Percentiles rank a stretch among this genome's conserved stretches.
Evolutionary conservation across 768 basidiomycete genomes (phyloP).

Genomic region (Mycena latifolia): DNA sequence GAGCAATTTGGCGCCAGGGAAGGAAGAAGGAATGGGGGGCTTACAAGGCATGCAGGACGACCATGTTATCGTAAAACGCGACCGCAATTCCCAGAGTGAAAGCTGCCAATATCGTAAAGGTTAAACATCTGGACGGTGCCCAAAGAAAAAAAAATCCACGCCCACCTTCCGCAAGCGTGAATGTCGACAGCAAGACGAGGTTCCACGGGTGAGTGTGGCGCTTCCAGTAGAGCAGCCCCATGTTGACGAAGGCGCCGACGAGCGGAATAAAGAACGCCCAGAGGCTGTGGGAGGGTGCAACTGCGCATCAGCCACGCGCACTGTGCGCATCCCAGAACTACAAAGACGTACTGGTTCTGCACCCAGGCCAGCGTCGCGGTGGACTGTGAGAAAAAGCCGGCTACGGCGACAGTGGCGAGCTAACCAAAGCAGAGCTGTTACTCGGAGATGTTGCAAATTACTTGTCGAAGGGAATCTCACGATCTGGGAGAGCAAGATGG

Average conservation of each 20-base stretch:
- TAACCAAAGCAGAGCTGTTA: no score
- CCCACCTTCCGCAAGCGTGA: constrained; percentile 60
- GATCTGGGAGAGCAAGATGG: constrained; percentile 82
- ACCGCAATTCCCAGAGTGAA: constrained; percentile 88
- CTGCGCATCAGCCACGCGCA: background rate
- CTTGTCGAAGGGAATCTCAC: no score
- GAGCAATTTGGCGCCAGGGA: no score
- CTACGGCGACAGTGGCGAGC: constrained; percentile 82
- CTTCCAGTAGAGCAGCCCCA: constrained; percentile 91
- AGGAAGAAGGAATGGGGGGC: no score
- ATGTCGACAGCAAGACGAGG: constrained; percentile 83
- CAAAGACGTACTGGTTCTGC: constrained; percentile 66
- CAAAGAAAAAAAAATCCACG: no score
- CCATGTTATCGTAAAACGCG: constrained; percentile 75
- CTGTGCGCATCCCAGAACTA: no score
- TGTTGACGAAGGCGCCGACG: constrained; percentile 81
- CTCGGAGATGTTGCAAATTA: no score
- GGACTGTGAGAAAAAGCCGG: constrained; percentile 77
- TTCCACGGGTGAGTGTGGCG: constrained; percentile 94
- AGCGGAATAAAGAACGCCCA: constrained; percentile 88
- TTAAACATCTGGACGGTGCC: no score
- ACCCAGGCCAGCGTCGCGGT: constrained; percentile 75
- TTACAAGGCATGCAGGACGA: constrained; percentile 92
- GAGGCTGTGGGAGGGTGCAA: constrained; percentile 52
- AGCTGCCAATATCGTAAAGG: constrained; percentile 54